Percentiles rank a stretch among this genome's conserved stretches.
These are phyloP conservation scores for Chernovozyma aurita DNA, from an alignment of 1,139 yeast genomes.

Conservation along the genomic window DNA sequence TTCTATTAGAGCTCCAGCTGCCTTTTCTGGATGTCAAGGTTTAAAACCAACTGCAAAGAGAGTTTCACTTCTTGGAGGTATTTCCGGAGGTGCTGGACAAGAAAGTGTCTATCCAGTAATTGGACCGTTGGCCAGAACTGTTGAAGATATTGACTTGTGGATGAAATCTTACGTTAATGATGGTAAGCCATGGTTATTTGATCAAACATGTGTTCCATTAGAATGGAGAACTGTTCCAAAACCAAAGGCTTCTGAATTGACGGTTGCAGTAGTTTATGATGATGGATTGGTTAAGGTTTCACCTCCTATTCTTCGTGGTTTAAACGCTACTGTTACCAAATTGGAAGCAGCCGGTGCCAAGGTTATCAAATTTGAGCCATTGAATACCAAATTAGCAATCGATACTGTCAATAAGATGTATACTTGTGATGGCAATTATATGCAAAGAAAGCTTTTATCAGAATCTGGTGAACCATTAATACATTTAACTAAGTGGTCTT, in stretches of 20 bases:
- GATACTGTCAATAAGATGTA: conserved; percentile 50
- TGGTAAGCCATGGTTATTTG: conserved; percentile 69
- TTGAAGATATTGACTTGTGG: conserved; percentile 63
- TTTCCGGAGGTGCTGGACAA: conserved; percentile 53
- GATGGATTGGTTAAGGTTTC: conserved; percentile 37
- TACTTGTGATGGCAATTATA: conserved; percentile 57
- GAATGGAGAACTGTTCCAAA: conserved; percentile 49
- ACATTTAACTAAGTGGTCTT: conserved; percentile 56
- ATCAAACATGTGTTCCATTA: conserved; percentile 49
- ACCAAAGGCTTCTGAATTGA: conserved; percentile 37
- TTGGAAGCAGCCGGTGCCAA: conserved; percentile 29
- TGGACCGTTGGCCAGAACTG: conserved; percentile 59
- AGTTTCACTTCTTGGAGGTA: conserved; percentile 46
- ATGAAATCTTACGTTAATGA: conserved; percentile 52
- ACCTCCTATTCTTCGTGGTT: conserved; percentile 52
- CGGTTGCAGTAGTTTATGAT: conserved; percentile 37
- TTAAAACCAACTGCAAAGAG: conserved; percentile 67
- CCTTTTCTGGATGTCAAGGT: conserved; percentile 63
- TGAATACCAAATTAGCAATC: conserved; percentile 44
- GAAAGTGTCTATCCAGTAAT: conserved; percentile 56
- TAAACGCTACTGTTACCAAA: conserved; percentile 23
- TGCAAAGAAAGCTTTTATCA: conserved; percentile 47
- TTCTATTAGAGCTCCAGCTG: conserved; percentile 72
- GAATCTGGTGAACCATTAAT: conserved; percentile 64
- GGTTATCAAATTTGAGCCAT: conserved; percentile 45